Percentiles rank a stretch among this genome's conserved stretches.
phyloP scores from a whole-genome alignment of 768 basidiomycete species.

The Naganishia onofrii region DNA sequence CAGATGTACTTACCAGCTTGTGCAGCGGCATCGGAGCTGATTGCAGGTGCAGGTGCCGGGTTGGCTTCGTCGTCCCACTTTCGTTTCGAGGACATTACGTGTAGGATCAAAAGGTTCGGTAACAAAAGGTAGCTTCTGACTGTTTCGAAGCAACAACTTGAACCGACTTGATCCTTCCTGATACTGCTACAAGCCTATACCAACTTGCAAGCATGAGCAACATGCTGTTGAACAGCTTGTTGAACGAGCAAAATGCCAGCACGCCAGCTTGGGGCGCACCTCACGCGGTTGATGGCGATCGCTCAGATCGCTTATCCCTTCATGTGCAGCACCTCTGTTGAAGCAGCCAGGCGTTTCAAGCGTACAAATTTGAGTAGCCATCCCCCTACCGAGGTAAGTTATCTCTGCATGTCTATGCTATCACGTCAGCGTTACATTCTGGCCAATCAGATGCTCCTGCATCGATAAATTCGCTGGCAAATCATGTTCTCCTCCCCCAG shows the following conservation, averaged over 20 bases:
- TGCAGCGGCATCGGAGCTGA: conserved; percentile 56
- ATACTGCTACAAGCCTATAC: not conserved
- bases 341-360: not conserved
- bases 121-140: not conserved
- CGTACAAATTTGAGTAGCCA: not conserved
- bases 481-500: conserved; percentile 19
- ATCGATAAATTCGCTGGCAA: not conserved
- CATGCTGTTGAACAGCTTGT: too few species aligned
- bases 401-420: too few species aligned
- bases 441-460: not conserved
- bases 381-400: too few species aligned
- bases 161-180: too few species aligned
- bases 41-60: conserved; percentile 52
- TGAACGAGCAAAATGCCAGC: not conserved
- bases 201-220: too few species aligned
- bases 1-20: conserved; percentile 62
- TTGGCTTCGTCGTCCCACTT: conserved; percentile 66
- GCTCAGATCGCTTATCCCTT: not conserved
- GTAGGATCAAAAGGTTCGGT: not conserved
- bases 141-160: not conserved
- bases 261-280: not conserved
- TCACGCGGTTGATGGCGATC: not conserved
- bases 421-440: not conserved
- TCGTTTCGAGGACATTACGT: conserved; percentile 56
- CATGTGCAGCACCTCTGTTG: not conserved